Evolutionary conservation across 2,329 filamentous ascomycete species (phyloP).

Genomic region (Didymella sp.): DNA sequence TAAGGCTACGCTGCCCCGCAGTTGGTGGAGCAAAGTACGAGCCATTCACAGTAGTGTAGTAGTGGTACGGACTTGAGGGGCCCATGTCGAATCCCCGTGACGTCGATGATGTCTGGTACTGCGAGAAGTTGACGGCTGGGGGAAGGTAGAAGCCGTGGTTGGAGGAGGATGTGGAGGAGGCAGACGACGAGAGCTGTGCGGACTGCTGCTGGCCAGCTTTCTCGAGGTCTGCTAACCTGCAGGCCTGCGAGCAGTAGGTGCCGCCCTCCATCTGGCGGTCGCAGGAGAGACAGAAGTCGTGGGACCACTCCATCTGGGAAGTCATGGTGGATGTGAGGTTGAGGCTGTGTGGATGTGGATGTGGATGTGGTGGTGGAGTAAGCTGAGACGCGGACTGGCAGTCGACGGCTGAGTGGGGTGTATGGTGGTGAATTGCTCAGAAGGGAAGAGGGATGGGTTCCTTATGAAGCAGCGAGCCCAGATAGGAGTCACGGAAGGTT

Average conservation of each 20-base stretch:
- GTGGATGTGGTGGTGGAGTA: slow-evolving; percentile 10
- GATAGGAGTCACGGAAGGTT: slow-evolving; percentile 31
- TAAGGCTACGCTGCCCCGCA: slow-evolving; percentile 49
- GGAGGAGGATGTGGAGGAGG: slow-evolving; percentile 59
- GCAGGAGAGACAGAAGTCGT: slow-evolving; percentile 92
- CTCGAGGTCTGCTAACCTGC: slow-evolving; percentile 86
- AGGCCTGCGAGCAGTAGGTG: slow-evolving; percentile 91
- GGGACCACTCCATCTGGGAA: slow-evolving; percentile 72
- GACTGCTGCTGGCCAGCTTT: slow-evolving; percentile 59
- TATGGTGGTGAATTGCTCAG: slow-evolving; percentile 2
- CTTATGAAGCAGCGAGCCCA: slow-evolving; percentile 16
- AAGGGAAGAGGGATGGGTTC: slow-evolving; percentile 6
- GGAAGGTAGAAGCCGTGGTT: slow-evolving; percentile 70
- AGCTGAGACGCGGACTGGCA: slow-evolving; percentile 7
- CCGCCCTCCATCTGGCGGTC: slow-evolving; percentile 81
- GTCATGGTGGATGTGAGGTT: slow-evolving; percentile 37
- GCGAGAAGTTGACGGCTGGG: slow-evolving; percentile 77
- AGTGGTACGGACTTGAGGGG: slow-evolving; percentile 55
- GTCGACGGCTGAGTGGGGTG: slow-evolving; percentile 12
- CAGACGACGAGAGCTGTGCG: slow-evolving; percentile 60
- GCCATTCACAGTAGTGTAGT: slow-evolving; percentile 44
- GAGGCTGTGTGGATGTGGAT: not conserved
- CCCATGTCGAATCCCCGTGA: slow-evolving; percentile 47
- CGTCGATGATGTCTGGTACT: slow-evolving; percentile 65
- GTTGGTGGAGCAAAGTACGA: slow-evolving; percentile 49